These are phyloP conservation scores for Aspergillus tamarii DNA, from an alignment of 2,329 filamentous ascomycete species.

Conservation along the genomic window DNA sequence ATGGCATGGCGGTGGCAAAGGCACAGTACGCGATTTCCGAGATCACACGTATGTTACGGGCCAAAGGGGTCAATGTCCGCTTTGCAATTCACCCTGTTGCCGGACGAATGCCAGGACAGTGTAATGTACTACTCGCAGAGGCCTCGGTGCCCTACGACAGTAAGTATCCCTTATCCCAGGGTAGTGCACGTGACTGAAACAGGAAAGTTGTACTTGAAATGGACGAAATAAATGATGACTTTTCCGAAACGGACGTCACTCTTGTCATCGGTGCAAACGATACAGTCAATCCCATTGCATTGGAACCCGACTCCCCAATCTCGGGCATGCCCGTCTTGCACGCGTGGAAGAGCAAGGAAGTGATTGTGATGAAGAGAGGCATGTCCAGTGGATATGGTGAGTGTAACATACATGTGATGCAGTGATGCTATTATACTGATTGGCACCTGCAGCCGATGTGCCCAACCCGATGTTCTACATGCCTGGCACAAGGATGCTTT, in stretches of 20 bases:
- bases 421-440: conserved; percentile 7
- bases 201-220: conserved; percentile 76
- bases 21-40: conserved; percentile 89
- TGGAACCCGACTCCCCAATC: conserved; percentile 81
- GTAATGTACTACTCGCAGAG: conserved; percentile 87
- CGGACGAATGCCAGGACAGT: conserved; percentile 90
- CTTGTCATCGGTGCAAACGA: conserved; percentile 92
- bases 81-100: conserved; percentile 92
- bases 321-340: conserved; percentile 92
- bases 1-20: conserved; percentile 93
- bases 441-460: conserved; percentile 68
- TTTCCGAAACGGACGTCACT: conserved; percentile 80
- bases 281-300: conserved; percentile 86
- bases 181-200: conserved; percentile 16
- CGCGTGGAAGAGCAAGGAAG: conserved; percentile 92
- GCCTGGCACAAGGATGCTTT: conserved; percentile 87
- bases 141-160: conserved; percentile 86
- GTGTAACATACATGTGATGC: conserved; percentile 31
- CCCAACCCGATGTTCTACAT: conserved; percentile 94
- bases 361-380: conserved; percentile 90
- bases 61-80: conserved; percentile 76
- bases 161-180: conserved; percentile 30
- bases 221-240: conserved; percentile 96
- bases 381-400: conserved; percentile 84
- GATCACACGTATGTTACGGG: conserved; percentile 73